These are phyloP conservation scores for Chimonanthus praecox DNA, from an alignment of 164 flowering plant genomes.

Conservation along the genomic window DNA sequence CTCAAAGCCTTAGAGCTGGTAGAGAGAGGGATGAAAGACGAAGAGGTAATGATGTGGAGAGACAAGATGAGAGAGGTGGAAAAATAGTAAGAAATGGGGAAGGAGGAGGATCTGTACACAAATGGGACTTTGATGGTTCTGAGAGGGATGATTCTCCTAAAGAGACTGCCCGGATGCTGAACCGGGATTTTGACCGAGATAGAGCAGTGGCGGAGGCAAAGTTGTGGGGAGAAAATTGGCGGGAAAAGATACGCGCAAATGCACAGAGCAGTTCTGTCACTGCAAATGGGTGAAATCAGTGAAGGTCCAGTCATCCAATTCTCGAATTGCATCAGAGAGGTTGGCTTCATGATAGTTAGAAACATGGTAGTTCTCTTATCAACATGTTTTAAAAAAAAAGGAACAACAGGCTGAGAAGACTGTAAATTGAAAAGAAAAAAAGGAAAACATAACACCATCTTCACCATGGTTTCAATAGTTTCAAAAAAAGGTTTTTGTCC, in stretches of 20 bases:
- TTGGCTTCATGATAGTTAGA: not conserved
- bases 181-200: constrained; percentile 57
- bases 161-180: constrained; percentile 58
- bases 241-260: constrained; percentile 67
- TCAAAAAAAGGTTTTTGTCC: too few relatives aligned
- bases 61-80: constrained; percentile 22
- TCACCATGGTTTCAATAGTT: too few relatives aligned
- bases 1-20: not conserved
- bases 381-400: not conserved
- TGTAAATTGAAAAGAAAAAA: not conserved
- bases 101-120: constrained; percentile 54
- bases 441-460: not conserved
- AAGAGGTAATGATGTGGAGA: constrained; percentile 13
- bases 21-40: constrained; percentile 19
- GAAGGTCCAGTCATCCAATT: not conserved
- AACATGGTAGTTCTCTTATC: too few relatives aligned
- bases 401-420: not conserved
- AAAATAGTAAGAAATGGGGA: constrained; percentile 40
- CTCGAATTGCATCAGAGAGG: not conserved
- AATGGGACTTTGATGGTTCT: constrained; percentile 61
- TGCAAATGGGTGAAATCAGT: constrained; percentile 19
- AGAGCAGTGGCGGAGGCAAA: constrained; percentile 93
- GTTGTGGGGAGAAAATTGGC: constrained; percentile 94
- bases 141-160: constrained; percentile 73
- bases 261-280: constrained; percentile 56